Evolutionary conservation across 1,284 basidiomycete genomes (phyloP).

Genomic region (Vanrija humicola): DNA sequence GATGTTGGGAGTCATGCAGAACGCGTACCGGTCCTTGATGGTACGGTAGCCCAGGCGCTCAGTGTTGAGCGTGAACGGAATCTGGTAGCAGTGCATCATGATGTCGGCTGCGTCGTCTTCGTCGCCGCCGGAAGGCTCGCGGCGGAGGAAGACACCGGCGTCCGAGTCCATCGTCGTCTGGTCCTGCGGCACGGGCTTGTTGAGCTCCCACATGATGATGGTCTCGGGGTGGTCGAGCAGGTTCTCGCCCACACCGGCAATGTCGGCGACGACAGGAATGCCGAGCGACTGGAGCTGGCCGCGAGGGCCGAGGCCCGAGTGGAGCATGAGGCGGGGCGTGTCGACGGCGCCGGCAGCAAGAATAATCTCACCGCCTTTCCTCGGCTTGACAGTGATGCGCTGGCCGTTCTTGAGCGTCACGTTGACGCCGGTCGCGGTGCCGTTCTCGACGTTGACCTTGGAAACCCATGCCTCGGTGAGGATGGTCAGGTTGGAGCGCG

Average conservation of each 20-base stretch:
- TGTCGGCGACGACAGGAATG: slow-evolving; percentile 50
- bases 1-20: slow-evolving; percentile 24
- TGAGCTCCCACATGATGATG: slow-evolving; percentile 21
- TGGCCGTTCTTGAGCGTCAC: slow-evolving; percentile 17
- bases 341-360: slow-evolving; percentile 57
- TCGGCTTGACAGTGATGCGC: slow-evolving; percentile 44
- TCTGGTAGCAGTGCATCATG: slow-evolving; percentile 26
- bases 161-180: slow-evolving; percentile 21
- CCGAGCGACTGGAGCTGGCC: slow-evolving; percentile 56
- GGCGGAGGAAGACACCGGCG: slow-evolving; percentile 18
- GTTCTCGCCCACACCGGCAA: slow-evolving; percentile 65
- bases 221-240: slow-evolving; percentile 58
- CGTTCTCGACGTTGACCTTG: slow-evolving; percentile 12
- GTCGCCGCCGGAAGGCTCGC: slow-evolving; percentile 3
- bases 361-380: slow-evolving; percentile 43
- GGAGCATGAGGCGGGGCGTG: slow-evolving; percentile 60
- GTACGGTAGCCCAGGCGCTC: slow-evolving; percentile 16
- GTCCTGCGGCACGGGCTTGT: slow-evolving; percentile 14
- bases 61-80: slow-evolving; percentile 20
- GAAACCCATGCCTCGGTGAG: slow-evolving; percentile 21
- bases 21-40: slow-evolving; percentile 15
- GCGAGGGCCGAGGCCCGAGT: slow-evolving; percentile 62
- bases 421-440: slow-evolving; percentile 15
- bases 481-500: slow-evolving; percentile 17
- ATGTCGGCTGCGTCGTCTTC: slow-evolving; percentile 14